Percentiles rank a stretch among this genome's conserved stretches.
These are phyloP conservation scores for Tilletiopsis washingtonensis DNA, from an alignment of 1,284 basidiomycete genomes.

Conservation along the genomic window DNA sequence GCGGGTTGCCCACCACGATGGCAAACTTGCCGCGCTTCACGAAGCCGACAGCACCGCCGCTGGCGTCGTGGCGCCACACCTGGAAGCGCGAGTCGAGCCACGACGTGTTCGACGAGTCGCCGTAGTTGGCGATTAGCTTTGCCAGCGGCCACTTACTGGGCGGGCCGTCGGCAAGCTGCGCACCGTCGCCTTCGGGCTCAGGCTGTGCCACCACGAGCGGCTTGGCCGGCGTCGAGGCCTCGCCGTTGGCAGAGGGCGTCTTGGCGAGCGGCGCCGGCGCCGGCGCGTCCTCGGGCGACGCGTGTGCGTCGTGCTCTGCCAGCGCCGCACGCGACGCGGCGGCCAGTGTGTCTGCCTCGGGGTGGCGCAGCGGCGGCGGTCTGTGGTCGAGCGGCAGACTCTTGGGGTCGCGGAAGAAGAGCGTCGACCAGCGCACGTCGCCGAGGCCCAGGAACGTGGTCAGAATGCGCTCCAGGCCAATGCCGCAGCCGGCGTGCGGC, in stretches of 20 bases:
- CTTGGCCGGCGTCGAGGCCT: constrained; percentile 16
- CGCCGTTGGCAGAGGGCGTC: neutral
- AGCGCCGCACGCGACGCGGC: constrained; percentile 3
- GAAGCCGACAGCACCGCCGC: constrained; percentile 54
- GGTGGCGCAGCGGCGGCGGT: constrained; percentile 29
- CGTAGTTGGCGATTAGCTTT: constrained; percentile 55
- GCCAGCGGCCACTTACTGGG: constrained; percentile 41
- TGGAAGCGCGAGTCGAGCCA: constrained; percentile 57
- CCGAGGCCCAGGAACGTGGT: constrained; percentile 46
- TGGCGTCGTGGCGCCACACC: constrained; percentile 53
- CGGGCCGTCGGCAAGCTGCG: constrained; percentile 34
- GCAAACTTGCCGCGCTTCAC: constrained; percentile 49
- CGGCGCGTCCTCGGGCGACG: constrained; percentile 32
- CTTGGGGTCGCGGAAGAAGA: constrained; percentile 45
- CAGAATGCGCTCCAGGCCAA: constrained; percentile 43
- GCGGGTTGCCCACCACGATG: constrained; percentile 54
- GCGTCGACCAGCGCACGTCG: constrained; percentile 39
- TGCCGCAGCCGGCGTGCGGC: constrained; percentile 44
- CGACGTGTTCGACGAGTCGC: constrained; percentile 56
- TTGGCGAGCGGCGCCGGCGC: constrained; percentile 11
- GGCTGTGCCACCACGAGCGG: constrained; percentile 10
- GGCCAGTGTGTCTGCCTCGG: constrained; percentile 32
- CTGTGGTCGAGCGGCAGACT: constrained; percentile 21
- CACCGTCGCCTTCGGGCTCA: constrained; percentile 16
- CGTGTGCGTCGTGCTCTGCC: constrained; percentile 26